Conservation (phyloP, 345 rosid genomes). For the Cardiospermum halicacabum region DNA sequence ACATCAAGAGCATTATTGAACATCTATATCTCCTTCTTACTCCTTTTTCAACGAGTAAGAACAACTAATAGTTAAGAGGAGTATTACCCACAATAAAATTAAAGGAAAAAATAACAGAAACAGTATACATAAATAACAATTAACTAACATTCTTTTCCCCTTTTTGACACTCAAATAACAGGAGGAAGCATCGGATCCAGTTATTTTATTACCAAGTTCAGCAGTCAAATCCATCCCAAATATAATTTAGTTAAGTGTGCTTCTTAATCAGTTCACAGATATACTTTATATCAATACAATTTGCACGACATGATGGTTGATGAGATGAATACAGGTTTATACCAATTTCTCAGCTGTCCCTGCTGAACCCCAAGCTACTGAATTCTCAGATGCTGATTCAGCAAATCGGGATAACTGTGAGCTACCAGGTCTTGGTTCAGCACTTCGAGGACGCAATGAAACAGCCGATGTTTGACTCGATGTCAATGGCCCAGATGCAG, state of each 20-base stretch:
- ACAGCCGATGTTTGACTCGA: conserved; percentile 63
- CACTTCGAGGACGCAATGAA: conserved; percentile 89
- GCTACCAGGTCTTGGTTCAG: conserved; percentile 98
- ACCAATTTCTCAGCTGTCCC: conserved; percentile 64
- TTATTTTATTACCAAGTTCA: neutral
- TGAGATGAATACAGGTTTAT: conserved; percentile 18
- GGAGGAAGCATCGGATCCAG: neutral
- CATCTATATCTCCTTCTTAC: neutral
- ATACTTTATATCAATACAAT: neutral
- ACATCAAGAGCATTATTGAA: neutral
- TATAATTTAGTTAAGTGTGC: neutral
- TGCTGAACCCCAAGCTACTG: conserved; percentile 52
- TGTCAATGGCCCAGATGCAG: conserved; percentile 82
- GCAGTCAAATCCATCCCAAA: conserved; percentile 1
- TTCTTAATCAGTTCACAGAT: neutral
- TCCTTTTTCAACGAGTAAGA: neutral
- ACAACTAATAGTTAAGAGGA: neutral
- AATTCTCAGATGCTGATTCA: conserved; percentile 61
- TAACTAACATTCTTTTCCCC: neutral
- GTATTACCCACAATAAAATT: neutral
- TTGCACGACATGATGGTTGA: neutral
- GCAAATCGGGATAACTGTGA: conserved; percentile 98
- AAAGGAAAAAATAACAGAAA: neutral
- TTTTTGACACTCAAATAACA: neutral
- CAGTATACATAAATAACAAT: neutral